Conservation (phyloP, 176 grass and related monocot species). For the Chrysopogon serrulatus region DNA sequence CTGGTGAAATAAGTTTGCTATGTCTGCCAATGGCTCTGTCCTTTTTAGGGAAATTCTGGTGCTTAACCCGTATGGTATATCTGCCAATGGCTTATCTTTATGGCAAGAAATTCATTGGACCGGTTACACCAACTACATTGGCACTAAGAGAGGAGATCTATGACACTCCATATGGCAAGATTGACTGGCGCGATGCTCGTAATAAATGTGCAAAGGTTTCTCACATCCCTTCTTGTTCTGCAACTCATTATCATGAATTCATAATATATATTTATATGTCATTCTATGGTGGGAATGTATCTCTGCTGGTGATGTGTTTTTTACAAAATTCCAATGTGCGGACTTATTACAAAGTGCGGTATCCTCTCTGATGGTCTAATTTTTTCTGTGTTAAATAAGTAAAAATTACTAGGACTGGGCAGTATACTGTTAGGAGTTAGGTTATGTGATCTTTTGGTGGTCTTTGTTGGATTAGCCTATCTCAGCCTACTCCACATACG, state of each 20-base stretch:
- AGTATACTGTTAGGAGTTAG: too few relatives aligned
- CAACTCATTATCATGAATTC: background rate
- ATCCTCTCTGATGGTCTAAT: too few relatives aligned
- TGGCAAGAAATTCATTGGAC: conserved; percentile 47
- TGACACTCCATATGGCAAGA: background rate
- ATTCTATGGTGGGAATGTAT: too few relatives aligned
- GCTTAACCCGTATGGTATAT: background rate
- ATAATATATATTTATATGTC: too few relatives aligned
- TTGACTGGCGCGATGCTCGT: conserved; percentile 42
- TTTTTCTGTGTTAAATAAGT: too few relatives aligned
- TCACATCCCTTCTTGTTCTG: too few relatives aligned
- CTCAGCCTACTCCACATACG: too few relatives aligned
- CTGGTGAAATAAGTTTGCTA: background rate
- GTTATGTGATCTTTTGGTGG: too few relatives aligned
- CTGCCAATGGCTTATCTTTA: conserved; percentile 59
- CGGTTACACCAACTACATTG: conserved; percentile 30
- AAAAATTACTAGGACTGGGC: too few relatives aligned
- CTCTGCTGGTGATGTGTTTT: too few relatives aligned
- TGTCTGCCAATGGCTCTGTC: background rate
- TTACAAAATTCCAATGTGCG: too few relatives aligned
- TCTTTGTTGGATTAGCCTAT: background rate
- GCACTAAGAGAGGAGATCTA: conserved; percentile 47
- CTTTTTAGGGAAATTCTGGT: background rate
- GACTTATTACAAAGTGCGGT: too few relatives aligned
- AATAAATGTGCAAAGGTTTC: conserved; percentile 48